Percentiles rank a stretch among this genome's conserved stretches.
Conservation (phyloP, 2,329 filamentous ascomycete species). For the Myriosclerotinia curreyana region DNA sequence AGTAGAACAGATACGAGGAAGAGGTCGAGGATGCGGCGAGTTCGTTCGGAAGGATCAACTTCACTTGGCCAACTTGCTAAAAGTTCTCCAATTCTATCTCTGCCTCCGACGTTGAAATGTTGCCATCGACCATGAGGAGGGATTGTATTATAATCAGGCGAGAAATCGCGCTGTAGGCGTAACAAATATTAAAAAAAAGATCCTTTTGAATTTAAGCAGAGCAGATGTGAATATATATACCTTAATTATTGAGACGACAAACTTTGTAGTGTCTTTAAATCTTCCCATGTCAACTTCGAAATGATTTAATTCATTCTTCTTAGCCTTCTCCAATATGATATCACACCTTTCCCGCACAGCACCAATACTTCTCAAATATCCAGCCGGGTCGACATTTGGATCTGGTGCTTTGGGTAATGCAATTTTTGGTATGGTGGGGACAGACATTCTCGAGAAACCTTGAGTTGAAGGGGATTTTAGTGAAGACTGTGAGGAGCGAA, state of each 20-base stretch:
- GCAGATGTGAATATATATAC: constrained; percentile 42
- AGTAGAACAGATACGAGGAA: constrained; percentile 79
- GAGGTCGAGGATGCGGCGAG: constrained; percentile 71
- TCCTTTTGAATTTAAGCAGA: background rate
- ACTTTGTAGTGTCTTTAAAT: constrained; percentile 64
- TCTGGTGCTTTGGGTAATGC: constrained; percentile 83
- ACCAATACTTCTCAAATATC: constrained; percentile 85
- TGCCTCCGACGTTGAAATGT: constrained; percentile 78
- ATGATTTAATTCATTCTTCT: constrained; percentile 63
- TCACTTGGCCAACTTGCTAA: constrained; percentile 63
- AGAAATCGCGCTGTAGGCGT: constrained; percentile 60
- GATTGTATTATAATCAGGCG: constrained; percentile 66
- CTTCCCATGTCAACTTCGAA: constrained; percentile 69
- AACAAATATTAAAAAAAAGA: background rate
- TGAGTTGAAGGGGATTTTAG: constrained; percentile 36
- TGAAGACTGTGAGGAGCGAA: constrained; percentile 29
- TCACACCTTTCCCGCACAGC: constrained; percentile 74
- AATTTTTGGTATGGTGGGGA: constrained; percentile 63
- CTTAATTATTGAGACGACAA: constrained; percentile 73
- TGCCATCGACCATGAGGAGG: constrained; percentile 85
- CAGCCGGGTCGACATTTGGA: constrained; percentile 81
- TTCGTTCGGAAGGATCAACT: constrained; percentile 70
- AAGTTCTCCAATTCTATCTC: constrained; percentile 69
- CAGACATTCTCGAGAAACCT: constrained; percentile 34
- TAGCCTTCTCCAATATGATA: constrained; percentile 63